Conservation (phyloP, 2,329 filamentous ascomycete species). For the Botrytis tulipae region DNA sequence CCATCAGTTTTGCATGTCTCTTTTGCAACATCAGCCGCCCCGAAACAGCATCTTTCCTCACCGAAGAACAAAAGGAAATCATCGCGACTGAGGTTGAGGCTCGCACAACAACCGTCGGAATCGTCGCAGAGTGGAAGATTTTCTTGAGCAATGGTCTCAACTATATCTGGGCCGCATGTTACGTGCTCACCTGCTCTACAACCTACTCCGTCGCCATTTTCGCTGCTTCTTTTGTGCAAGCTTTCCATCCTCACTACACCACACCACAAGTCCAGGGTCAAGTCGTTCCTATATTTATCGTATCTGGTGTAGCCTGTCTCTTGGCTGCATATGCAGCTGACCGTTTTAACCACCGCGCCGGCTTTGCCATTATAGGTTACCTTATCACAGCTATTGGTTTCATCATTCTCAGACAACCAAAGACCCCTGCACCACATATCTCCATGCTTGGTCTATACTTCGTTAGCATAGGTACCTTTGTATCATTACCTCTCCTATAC, state of each 20-base stretch:
- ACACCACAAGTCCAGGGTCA: conserved; percentile 53
- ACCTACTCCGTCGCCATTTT: conserved; percentile 52
- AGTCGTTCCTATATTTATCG: conserved; percentile 43
- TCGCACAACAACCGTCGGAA: conserved; percentile 60
- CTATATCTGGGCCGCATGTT: conserved; percentile 43
- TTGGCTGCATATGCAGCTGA: conserved; percentile 40
- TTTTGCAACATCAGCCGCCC: conserved; percentile 33
- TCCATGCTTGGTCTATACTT: conserved; percentile 60
- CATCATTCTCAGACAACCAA: conserved; percentile 38
- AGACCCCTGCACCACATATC: conserved; percentile 23
- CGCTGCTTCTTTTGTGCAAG: conserved; percentile 61
- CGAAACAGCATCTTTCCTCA: conserved; percentile 28
- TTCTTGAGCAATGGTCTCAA: conserved; percentile 64
- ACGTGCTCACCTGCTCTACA: conserved; percentile 48
- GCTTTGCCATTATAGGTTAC: conserved; percentile 39
- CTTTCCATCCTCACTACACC: conserved; percentile 67
- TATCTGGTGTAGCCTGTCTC: conserved; percentile 39
- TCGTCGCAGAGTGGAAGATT: conserved; percentile 56
- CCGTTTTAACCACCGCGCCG: conserved; percentile 39
- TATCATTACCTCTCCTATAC: conserved; percentile 62
- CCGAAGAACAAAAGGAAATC: conserved; percentile 42
- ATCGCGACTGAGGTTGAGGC: conserved; percentile 37
- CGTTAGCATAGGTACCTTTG: conserved; percentile 60
- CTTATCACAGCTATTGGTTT: conserved; percentile 39
- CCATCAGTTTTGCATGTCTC: conserved; percentile 45